A percentile compares a stretch with the other conserved stretches of the same genome.
Evolutionary conservation across 331 rosid genomes (phyloP).

Genomic region (Dryas integrifolia): DNA sequence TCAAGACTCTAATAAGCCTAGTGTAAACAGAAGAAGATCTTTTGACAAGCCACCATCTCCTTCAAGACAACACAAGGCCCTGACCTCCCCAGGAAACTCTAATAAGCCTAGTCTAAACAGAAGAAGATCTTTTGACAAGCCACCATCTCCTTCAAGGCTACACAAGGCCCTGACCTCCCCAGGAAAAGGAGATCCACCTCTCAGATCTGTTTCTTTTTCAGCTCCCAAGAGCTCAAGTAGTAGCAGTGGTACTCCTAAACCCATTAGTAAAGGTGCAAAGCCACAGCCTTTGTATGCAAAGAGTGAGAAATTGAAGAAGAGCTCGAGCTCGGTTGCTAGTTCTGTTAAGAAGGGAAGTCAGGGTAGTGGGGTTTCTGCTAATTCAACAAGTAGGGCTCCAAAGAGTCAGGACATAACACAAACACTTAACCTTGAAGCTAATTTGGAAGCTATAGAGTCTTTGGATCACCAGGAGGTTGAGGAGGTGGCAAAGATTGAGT

Average conservation of each 20-base stretch:
- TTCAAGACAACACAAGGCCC: slow-evolving; percentile 40
- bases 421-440: slow-evolving; percentile 14
- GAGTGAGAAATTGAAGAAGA: slow-evolving; percentile 24
- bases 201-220: slow-evolving; percentile 23
- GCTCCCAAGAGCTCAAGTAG: slow-evolving; percentile 4
- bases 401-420: slow-evolving; percentile 13
- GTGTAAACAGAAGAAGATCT: slow-evolving; percentile 63
- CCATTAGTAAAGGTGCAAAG: slow-evolving; percentile 28
- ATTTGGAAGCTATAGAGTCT: slow-evolving; percentile 29
- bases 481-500: slow-evolving; percentile 27
- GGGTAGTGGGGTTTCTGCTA: slow-evolving; percentile 10
- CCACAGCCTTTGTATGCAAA: slow-evolving; percentile 16
- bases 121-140: slow-evolving; percentile 74
- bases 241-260: slow-evolving; percentile 5
- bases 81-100: slow-evolving; percentile 45
- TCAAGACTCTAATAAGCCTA: slow-evolving; percentile 25
- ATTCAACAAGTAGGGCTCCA: slow-evolving; percentile 19
- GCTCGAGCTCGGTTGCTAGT: slow-evolving; percentile 2
- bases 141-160: slow-evolving; percentile 44
- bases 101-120: slow-evolving; percentile 35
- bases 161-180: slow-evolving; percentile 50
- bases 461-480: slow-evolving; percentile 24
- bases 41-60: slow-evolving; percentile 56
- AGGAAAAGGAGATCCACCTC: slow-evolving; percentile 25
- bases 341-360: slow-evolving; percentile 35